Conservation (phyloP, 176 grass and related monocot genomes). For the Pontederia crassipes region DNA sequence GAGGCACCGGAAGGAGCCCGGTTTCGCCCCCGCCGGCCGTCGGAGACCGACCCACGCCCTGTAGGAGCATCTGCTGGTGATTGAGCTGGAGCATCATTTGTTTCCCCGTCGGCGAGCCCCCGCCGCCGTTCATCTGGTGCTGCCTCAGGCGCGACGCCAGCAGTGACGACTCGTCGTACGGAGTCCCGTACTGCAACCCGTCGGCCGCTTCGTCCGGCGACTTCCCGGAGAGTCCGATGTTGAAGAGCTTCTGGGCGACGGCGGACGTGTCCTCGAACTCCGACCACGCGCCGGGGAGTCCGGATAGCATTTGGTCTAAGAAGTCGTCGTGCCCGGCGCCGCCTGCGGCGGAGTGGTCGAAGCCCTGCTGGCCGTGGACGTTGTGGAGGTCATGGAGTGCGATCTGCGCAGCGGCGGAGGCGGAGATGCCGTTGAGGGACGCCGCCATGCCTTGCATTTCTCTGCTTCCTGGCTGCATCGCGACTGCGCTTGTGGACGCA, state of each 20-base stretch:
- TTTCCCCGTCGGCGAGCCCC: conserved; percentile 29
- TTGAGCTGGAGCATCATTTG: conserved; percentile 49
- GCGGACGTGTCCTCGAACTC: conserved; percentile 56
- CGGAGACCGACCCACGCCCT: conserved; percentile 11
- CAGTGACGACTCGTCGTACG: conserved; percentile 57
- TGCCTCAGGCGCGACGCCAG: conserved; percentile 58
- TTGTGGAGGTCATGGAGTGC: conserved; percentile 11
- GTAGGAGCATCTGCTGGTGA: conserved; percentile 41
- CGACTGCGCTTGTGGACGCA: background rate
- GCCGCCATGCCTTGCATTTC: conserved; percentile 19
- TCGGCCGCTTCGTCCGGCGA: background rate
- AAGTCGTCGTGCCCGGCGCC: conserved; percentile 57
- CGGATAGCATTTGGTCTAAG: conserved; percentile 87
- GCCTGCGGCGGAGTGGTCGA: conserved; percentile 4
- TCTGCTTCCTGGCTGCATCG: conserved; percentile 15
- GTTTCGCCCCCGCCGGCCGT: conserved; percentile 12
- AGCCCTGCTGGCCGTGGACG: conserved; percentile 1
- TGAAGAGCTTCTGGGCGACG: conserved; percentile 10
- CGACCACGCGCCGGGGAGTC: conserved; percentile 52
- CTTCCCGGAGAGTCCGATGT: conserved; percentile 11
- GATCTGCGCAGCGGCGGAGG: background rate
- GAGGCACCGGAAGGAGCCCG: conserved; percentile 12
- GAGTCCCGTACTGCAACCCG: background rate
- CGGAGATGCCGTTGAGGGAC: conserved; percentile 1
- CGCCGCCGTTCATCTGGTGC: conserved; percentile 66